These are phyloP conservation scores for Boletus rufocinnamomeus DNA, from an alignment of 768 basidiomycete species.

Conservation along the genomic window DNA sequence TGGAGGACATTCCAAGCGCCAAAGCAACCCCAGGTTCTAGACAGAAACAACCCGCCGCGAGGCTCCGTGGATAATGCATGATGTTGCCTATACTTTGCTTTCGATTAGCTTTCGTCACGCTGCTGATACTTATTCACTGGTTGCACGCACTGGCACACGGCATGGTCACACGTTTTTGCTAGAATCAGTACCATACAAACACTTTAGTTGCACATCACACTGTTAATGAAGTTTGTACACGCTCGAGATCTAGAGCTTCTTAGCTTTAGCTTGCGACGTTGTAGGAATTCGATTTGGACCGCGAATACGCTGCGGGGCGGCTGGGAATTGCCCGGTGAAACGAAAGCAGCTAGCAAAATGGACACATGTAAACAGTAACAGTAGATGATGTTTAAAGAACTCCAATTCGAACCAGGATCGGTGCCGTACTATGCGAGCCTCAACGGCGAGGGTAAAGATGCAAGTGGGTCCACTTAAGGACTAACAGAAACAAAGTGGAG, in stretches of 20 bases:
- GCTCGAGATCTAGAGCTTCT: background rate
- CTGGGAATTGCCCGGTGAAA: background rate
- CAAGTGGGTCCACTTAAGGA: background rate
- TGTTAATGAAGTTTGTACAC: conserved; percentile 12
- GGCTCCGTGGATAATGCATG: conserved; percentile 32
- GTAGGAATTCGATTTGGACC: background rate
- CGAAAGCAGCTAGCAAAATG: background rate
- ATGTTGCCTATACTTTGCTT: conserved; percentile 5
- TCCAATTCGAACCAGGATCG: background rate
- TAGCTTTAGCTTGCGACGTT: background rate
- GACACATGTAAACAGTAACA: background rate
- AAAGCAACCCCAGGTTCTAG: conserved; percentile 13
- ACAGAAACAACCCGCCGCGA: conserved; percentile 21
- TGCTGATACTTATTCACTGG: conserved; percentile 7
- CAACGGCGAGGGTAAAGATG: background rate
- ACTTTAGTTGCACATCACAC: conserved; percentile 15
- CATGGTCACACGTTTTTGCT: background rate
- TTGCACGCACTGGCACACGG: conserved; percentile 3
- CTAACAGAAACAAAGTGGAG: background rate
- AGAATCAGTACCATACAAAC: conserved; percentile 24
- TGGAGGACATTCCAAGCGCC: conserved; percentile 31
- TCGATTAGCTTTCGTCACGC: conserved; percentile 1
- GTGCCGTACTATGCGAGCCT: background rate
- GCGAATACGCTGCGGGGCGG: background rate
- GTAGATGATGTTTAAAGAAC: background rate